Base-by-base conservation (phyloP, 1,284 basidiomycete genomes). In the Leccinum griseonigrum region DNA sequence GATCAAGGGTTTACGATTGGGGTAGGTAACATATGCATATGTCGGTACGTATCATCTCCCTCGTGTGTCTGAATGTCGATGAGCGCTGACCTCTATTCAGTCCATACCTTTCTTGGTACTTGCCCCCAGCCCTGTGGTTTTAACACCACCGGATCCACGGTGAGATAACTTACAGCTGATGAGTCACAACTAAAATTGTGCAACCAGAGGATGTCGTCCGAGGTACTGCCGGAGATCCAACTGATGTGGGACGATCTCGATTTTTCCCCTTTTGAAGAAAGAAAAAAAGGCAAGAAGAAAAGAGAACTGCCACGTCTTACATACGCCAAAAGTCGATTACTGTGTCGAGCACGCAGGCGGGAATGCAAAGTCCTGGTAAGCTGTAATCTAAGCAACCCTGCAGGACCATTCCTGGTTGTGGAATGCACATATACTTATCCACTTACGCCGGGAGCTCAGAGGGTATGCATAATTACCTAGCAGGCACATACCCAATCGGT, bases 131-230 rank as follows among this genome's bases (percentile, higher is more conserved):
- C 59, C 58, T 59, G 60, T 58, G 56, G 43, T 11, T 51, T 57
- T 51, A 34, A 53, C 53, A 32, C 54, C 46, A 54, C 53, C 58
- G 56, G 63, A 64, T 56, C 64, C 57, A 53, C 6, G 59, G 54
- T 54, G 51, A 62, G 62, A 55, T 43, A 59, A 55, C 43, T 57
- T 64, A 50, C 29, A 40, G 52, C 36, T 34, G 28, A 59, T 22
- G 13, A 58, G 32, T 69, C 58, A 73, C 66, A 69, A 60, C 68
- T 70, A 59, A 67, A 61, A 67, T 71, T 64, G 66, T 70, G 68
- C 68, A 22, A 29, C 26, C 26, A 62, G 55, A 31, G 43, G 29
- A 46, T 59, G 48, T 13, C 46, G 34, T 34, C 34, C 31, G 32
- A 9, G 3, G 26, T 50, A 48, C 29, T 52, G 8, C 56, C 46